These are phyloP conservation scores for Hemileccinum rubropunctum DNA, from an alignment of 768 basidiomycete genomes.

Conservation along the genomic window DNA sequence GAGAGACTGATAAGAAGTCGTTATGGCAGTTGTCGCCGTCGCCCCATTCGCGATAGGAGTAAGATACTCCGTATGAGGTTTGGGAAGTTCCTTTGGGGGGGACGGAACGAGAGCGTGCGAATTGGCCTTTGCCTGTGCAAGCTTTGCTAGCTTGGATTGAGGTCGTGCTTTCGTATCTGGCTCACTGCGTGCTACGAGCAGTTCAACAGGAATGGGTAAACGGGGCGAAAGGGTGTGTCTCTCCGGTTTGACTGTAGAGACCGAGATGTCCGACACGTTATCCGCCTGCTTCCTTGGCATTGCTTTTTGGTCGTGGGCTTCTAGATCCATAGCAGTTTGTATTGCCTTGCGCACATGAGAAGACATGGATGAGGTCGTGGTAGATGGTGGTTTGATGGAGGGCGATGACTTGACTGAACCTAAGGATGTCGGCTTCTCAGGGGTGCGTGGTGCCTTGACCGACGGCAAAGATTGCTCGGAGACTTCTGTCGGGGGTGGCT, in stretches of 20 bases:
- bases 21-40: conserved; percentile 82
- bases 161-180: conserved; percentile 32
- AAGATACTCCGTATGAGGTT: conserved; percentile 62
- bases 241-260: conserved; percentile 23
- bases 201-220: conserved; percentile 15
- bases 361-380: conserved; percentile 49
- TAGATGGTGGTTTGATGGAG: conserved; percentile 24
- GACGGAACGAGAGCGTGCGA: conserved; percentile 21
- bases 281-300: conserved; percentile 10
- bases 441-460: conserved; percentile 24
- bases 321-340: conserved; percentile 61
- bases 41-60: conserved; percentile 80
- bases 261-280: conserved; percentile 13
- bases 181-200: conserved; percentile 12
- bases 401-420: conserved; percentile 27
- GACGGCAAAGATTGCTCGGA: conserved; percentile 17
- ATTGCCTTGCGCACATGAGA: conserved; percentile 66
- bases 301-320: conserved; percentile 44
- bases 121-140: conserved; percentile 59
- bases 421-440: conserved; percentile 12
- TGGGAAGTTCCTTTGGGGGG: conserved; percentile 38
- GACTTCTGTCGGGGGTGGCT: conserved; percentile 11
- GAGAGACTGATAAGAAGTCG: conserved; percentile 74
- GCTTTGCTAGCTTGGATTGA: conserved; percentile 71
- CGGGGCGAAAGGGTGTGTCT: conserved; percentile 22